A percentile compares a stretch with the other conserved stretches of the same genome.
Conservation (phyloP, 179 eudicot genomes). For the Beta corolliflora region DNA sequence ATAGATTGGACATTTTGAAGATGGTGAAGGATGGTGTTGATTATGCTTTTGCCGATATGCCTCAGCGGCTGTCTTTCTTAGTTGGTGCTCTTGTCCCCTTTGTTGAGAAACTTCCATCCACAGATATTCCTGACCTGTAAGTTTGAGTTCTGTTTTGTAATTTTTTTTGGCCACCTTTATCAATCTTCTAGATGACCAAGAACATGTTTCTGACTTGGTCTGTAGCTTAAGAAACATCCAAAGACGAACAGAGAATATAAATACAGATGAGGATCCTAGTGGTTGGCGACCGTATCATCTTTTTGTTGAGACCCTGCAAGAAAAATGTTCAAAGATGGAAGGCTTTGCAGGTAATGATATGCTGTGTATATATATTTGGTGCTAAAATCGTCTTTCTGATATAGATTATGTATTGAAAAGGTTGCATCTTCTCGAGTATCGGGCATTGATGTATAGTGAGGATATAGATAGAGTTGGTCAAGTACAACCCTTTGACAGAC, state of each 20-base stretch:
- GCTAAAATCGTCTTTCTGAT: neutral
- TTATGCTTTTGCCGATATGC: slow-evolving; percentile 73
- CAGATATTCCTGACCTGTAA: slow-evolving; percentile 80
- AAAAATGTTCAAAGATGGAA: slow-evolving; percentile 80
- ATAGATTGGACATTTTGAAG: slow-evolving; percentile 69
- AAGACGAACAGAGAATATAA: slow-evolving; percentile 59
- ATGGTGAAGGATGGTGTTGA: slow-evolving; percentile 75
- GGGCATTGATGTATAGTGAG: too few relatives aligned
- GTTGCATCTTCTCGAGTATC: too few relatives aligned
- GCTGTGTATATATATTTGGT: neutral
- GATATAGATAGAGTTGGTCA: too few relatives aligned
- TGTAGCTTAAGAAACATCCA: slow-evolving; percentile 67
- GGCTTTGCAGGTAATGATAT: slow-evolving; percentile 60
- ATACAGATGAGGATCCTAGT: slow-evolving; percentile 89
- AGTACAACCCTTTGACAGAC: too few relatives aligned
- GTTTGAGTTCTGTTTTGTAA: slow-evolving; percentile 23
- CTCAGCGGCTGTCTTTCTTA: slow-evolving; percentile 71
- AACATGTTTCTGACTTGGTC: slow-evolving; percentile 2
- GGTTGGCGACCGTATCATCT: slow-evolving; percentile 84
- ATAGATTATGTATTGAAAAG: neutral
- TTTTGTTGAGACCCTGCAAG: slow-evolving; percentile 66
- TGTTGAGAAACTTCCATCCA: slow-evolving; percentile 71
- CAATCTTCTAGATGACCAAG: neutral
- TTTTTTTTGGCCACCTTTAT: neutral
- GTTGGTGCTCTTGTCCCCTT: slow-evolving; percentile 70